Evolutionary conservation across 257 asterid genomes (phyloP), one percentile per base, ranked within the genome.

Genomic region (Dorcoceras hygrometricum): DNA sequence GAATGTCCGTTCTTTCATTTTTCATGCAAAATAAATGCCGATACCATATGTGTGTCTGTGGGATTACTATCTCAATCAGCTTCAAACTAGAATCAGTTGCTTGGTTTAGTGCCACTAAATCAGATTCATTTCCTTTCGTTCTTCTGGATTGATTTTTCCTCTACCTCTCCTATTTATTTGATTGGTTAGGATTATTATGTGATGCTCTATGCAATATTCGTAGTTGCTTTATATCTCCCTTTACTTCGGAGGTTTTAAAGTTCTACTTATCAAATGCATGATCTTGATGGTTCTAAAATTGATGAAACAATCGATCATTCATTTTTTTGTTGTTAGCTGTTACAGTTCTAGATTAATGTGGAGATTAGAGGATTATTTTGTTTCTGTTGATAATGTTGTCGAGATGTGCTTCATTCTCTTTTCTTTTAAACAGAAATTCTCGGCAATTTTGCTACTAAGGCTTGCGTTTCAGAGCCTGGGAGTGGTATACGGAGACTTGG

Each of bases 391-490:
- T 48, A 10, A 28, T 32, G 58, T 24, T 70, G 18, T 56, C 67
- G 4, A 70, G 22, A 34, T 26, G 57, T 74, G 26, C 53, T 71
- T 53, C 59, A 71, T 39, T 65, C n/a, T 7, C 48, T 48, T 76
- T 68, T 72, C 39, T 23, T 76, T 74, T 10, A 55, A 59, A 63
- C 97, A 95, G 99, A 82, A 87, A 73, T 89, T 84, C 69, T 91
- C 99, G 0, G 59, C 96, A 4, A 53, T 95, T 70, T 82, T 95
- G 86, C 83, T 95, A 23, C 73, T 91, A 67, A 82, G 96, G 85
- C 95, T 95, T 70, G 99, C 99, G 23, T 95, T 95, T 77, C 99
- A 95, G 84, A 95, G 98, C 65, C 78, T 95, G 43, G 99, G 99
- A 68, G 95, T 95, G 48, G 99, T 95, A 23, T 95, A 95, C 63